Evolutionary conservation across 768 basidiomycete genomes (phyloP).

Genomic region (Leucocoprinus sp.): DNA sequence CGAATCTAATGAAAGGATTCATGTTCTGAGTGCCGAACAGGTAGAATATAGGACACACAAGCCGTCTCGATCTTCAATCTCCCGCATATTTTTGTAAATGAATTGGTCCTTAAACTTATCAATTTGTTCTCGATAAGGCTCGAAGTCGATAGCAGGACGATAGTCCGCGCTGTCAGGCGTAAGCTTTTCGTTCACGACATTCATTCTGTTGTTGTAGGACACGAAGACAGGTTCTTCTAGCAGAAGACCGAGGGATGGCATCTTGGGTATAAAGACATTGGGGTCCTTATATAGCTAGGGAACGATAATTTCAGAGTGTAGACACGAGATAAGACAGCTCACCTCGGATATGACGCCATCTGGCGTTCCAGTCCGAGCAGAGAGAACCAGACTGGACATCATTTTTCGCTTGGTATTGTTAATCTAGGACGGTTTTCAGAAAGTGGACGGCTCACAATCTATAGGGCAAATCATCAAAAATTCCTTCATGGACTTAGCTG

Average conservation of each 20-base stretch:
- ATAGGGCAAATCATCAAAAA: conserved; percentile 1
- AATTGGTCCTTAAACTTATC: conserved; percentile 75
- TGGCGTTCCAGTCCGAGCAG: conserved; percentile 70
- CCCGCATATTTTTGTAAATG: conserved; percentile 84
- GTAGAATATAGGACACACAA: conserved; percentile 40
- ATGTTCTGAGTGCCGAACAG: not conserved
- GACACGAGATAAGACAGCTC: not conserved
- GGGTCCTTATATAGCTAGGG: conserved; percentile 69
- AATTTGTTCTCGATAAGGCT: conserved; percentile 55
- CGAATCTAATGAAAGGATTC: conserved; percentile 43
- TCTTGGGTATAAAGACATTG: conserved; percentile 83
- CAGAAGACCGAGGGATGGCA: conserved; percentile 89
- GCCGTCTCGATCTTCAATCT: conserved; percentile 70
- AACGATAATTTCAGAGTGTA: not conserved
- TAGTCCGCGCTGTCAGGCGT: conserved; percentile 49
- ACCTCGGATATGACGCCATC: conserved; percentile 69
- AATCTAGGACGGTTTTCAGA: not conserved
- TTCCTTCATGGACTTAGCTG: not conserved
- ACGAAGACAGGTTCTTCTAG: conserved; percentile 83
- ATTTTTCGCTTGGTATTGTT: conserved; percentile 75
- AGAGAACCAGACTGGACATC: conserved; percentile 81
- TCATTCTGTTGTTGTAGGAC: conserved; percentile 61
- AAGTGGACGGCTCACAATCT: conserved; percentile 39
- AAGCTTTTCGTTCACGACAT: conserved; percentile 40
- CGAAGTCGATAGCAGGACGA: conserved; percentile 69